Percentiles rank a stretch among this genome's conserved stretches.
These are phyloP conservation scores for Wickerhamomyces sydowiorum DNA, from an alignment of 805 yeast genomes.

Conservation along the genomic window DNA sequence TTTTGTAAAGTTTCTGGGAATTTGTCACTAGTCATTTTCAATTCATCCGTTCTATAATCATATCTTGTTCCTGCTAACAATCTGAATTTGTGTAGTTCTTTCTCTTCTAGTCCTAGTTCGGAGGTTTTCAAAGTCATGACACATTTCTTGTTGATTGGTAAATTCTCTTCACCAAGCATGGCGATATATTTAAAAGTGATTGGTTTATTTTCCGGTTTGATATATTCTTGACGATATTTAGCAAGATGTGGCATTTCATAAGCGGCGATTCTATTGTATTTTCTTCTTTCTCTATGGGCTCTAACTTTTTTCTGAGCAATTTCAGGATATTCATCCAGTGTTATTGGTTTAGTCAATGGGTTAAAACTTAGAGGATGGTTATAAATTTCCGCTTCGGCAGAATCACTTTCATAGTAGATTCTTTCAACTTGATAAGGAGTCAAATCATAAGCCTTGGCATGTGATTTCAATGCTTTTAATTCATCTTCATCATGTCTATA, in stretches of 20 bases:
- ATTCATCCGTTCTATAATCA: constrained; percentile 49
- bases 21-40: constrained; percentile 60
- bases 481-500: constrained; percentile 48
- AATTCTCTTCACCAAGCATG: constrained; percentile 63
- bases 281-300: constrained; percentile 69
- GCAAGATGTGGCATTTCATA: constrained; percentile 86
- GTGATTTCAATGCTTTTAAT: constrained; percentile 46
- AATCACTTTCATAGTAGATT: constrained; percentile 36
- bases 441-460: constrained; percentile 22
- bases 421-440: constrained; percentile 25
- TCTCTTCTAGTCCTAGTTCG: constrained; percentile 46
- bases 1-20: constrained; percentile 82
- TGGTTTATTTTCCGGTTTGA: constrained; percentile 42
- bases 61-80: constrained; percentile 76
- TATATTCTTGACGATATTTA: constrained; percentile 67
- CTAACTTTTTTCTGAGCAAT: constrained; percentile 66
- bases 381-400: constrained; percentile 4
- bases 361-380: neutral
- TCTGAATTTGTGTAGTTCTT: constrained; percentile 67
- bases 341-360: neutral
- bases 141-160: constrained; percentile 58
- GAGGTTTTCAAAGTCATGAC: constrained; percentile 46
- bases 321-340: constrained; percentile 55
- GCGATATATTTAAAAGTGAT: constrained; percentile 67
- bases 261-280: constrained; percentile 78